Evolutionary conservation across 2,329 filamentous ascomycete genomes (phyloP).

Genomic region (Orbilia quercus): DNA sequence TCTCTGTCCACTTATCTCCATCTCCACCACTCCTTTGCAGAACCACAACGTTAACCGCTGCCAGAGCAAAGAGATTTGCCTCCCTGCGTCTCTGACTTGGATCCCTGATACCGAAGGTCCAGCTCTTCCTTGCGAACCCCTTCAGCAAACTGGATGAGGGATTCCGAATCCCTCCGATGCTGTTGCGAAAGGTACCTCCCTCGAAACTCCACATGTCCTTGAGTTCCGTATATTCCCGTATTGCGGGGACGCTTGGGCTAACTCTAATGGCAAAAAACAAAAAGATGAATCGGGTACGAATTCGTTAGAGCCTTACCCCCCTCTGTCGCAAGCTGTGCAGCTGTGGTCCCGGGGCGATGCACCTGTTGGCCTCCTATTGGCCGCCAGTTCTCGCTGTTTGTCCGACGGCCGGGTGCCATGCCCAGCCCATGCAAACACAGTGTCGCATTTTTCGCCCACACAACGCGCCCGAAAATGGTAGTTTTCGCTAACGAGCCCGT

Average conservation of each 20-base stretch:
- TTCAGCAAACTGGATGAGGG: conserved; percentile 2
- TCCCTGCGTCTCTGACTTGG: conserved; percentile 18
- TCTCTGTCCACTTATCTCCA: conserved; percentile 47
- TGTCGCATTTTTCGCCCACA: conserved; percentile 44
- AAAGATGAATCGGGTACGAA: conserved; percentile 51
- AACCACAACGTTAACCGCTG: conserved; percentile 19
- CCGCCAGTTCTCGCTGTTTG: conserved; percentile 37
- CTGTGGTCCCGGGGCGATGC: conserved; percentile 57
- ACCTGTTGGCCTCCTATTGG: conserved; percentile 10
- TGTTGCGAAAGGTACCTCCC: conserved; percentile 20
- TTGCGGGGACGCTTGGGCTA: conserved; percentile 53
- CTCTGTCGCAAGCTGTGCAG: conserved; percentile 62
- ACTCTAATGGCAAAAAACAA: conserved; percentile 35
- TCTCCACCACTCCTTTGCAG: conserved; percentile 32
- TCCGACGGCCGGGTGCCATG: conserved; percentile 47
- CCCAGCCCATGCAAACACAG: conserved; percentile 7
- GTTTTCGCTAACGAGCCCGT: conserved; percentile 54
- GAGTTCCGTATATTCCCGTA: conserved; percentile 52
- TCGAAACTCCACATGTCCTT: conserved; percentile 14
- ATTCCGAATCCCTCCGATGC: conserved; percentile 52
- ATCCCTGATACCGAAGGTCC: conserved; percentile 47
- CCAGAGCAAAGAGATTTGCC: conserved; percentile 32
- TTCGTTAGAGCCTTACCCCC: conserved; percentile 34
- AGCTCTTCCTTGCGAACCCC: conserved; percentile 17
- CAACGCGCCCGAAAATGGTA: conserved; percentile 53